Evolutionary conservation across 2,329 filamentous ascomycete genomes (phyloP).

Genomic region (Coniochaeta ligniaria): DNA sequence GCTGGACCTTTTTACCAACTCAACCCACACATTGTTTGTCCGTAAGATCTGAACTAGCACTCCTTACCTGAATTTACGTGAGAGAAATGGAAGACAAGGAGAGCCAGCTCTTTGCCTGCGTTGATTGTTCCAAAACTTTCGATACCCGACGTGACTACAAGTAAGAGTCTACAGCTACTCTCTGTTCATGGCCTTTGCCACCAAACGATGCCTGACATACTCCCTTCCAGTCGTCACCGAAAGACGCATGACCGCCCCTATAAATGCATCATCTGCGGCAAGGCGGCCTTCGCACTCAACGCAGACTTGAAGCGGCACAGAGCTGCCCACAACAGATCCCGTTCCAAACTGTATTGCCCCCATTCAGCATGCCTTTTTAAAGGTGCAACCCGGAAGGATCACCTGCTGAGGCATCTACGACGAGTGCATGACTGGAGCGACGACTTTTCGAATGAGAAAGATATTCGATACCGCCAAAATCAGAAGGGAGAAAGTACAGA

Average conservation of each 20-base stretch:
- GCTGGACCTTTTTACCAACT: no score
- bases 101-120: background rate
- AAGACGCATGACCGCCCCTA: background rate
- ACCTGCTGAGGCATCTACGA: background rate
- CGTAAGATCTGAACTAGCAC: background rate
- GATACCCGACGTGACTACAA: background rate
- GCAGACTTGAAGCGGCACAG: background rate
- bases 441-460: background rate
- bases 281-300: background rate
- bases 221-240: background rate
- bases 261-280: background rate
- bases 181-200: background rate
- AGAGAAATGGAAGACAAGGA: background rate
- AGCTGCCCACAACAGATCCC: background rate
- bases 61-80: background rate
- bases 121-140: background rate
- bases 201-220: background rate
- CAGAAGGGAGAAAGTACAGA: background rate
- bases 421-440: background rate
- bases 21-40: no score
- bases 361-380: background rate
- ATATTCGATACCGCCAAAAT: background rate
- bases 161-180: background rate
- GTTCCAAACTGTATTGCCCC: background rate
- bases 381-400: background rate